Base-by-base conservation (phyloP, 768 basidiomycete species). In the Tricholoma bakamatsutake region DNA sequence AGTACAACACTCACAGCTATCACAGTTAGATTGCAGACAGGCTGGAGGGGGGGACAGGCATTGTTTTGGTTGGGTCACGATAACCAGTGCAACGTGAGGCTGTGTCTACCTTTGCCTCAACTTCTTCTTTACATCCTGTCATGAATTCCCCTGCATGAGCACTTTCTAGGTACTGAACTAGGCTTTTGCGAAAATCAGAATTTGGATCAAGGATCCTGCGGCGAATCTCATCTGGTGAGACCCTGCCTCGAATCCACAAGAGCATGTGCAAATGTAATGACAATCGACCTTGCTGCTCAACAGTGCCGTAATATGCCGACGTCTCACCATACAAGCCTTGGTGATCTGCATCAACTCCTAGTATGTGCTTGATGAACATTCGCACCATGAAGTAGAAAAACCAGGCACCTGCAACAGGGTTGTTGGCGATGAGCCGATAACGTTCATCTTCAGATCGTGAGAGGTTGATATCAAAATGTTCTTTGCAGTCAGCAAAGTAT, bases 261-360 rank as follows among this genome's bases (percentile, higher is more conserved):
- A 24, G 15, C 37, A 70, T 17, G 48, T 71, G 71, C 0, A 68
- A 30, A 54, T 70, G 69, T 0, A 71, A 49, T 0, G 66, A 69
- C 0, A 67, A 46, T 1, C 65, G 51, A 7, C 68, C 69, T 5
- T 39, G 37, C 37, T 39, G 37, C 15, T 39, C 37, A 39, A 39
- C 33, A 3, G 33, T 39, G 1, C 69, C 69, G 57, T 71, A 24
- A 24, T 24, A 24, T 24, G 21, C 21, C 3, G 21, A 24, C 1
- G 21, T 24, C 2, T 24, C 21, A 73, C 73, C 71, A 64, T 62
- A 74, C 15, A 71, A 17, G 0, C 67, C 70, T 3, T 5, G 12
- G 21, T 62, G 45, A 35, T 61, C 54, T 2, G 24, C 31, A n/a
- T 50, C 52, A 17, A 59, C 50, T 3, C 37, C 21, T 24, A 24